Percentiles rank a stretch among this genome's conserved stretches.
Conservation (phyloP, 305 asterid genomes). For the Plantago lanceolata region DNA sequence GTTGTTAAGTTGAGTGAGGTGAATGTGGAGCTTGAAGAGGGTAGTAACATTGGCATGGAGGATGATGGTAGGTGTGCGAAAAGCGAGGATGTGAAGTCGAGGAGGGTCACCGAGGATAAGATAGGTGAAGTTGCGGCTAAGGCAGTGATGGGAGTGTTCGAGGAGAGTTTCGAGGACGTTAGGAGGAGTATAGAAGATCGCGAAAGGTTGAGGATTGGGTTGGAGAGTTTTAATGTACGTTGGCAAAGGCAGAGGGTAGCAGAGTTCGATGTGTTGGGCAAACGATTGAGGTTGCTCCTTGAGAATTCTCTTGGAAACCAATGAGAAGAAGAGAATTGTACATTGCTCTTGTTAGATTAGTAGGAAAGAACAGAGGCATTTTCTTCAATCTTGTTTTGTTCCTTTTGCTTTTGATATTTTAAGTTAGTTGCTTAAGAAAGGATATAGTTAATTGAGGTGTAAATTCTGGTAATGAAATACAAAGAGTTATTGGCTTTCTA, state of each 20-base stretch:
- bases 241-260: constrained; percentile 68
- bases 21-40: constrained; percentile 60
- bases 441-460: constrained; percentile 22
- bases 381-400: constrained; percentile 18
- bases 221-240: constrained; percentile 37
- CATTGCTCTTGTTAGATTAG: constrained; percentile 10
- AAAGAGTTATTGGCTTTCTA: constrained; percentile 12
- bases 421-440: constrained; percentile 12
- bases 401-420: background rate
- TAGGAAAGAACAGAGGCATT: constrained; percentile 18
- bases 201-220: constrained; percentile 28
- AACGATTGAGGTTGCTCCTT: constrained; percentile 65
- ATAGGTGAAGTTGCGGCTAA: constrained; percentile 39
- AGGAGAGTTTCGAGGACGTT: constrained; percentile 55
- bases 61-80: constrained; percentile 12
- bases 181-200: constrained; percentile 28
- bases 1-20: constrained; percentile 59
- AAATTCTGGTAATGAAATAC: constrained; percentile 25
- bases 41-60: background rate
- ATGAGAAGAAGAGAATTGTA: constrained; percentile 27
- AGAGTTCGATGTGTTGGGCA: constrained; percentile 58
- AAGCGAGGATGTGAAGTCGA: constrained; percentile 19
- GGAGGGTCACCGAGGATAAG: constrained; percentile 8
- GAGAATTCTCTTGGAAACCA: constrained; percentile 47
- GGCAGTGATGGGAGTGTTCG: constrained; percentile 51